Conservation (phyloP, 1,284 basidiomycete species). For the Ganoderma multipileum region DNA sequence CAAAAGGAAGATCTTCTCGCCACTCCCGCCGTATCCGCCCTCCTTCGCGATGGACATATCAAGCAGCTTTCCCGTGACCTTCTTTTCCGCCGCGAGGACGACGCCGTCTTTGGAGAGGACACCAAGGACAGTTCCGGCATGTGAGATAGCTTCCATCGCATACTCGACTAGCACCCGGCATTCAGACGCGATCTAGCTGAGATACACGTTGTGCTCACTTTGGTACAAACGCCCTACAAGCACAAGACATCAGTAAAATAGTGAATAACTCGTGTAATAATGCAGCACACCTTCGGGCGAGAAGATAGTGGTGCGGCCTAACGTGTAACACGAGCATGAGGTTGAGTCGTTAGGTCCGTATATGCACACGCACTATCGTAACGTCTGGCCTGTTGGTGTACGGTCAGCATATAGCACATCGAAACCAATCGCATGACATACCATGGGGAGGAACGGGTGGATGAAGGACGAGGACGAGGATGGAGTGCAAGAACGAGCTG, state of each 20-base stretch:
- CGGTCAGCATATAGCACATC: slow-evolving; percentile 6
- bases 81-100: slow-evolving; percentile 99
- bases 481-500: slow-evolving; percentile 15
- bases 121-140: slow-evolving; percentile 94
- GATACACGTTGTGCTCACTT: slow-evolving; percentile 59
- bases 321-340: slow-evolving; percentile 30
- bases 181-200: neutral
- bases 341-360: slow-evolving; percentile 12
- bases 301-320: slow-evolving; percentile 94
- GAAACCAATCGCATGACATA: slow-evolving; percentile 27
- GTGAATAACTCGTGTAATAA: neutral
- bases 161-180: slow-evolving; percentile 80
- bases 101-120: slow-evolving; percentile 96
- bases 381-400: slow-evolving; percentile 72
- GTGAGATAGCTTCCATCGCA: slow-evolving; percentile 99
- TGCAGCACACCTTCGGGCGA: slow-evolving; percentile 84
- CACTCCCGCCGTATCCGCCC: slow-evolving; percentile 91
- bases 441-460: slow-evolving; percentile 44
- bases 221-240: slow-evolving; percentile 85
- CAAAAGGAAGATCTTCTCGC: slow-evolving; percentile 96
- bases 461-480: slow-evolving; percentile 15
- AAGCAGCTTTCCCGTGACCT: slow-evolving; percentile 96
- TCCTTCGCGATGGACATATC: slow-evolving; percentile 88
- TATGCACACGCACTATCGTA: slow-evolving; percentile 78
- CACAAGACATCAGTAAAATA: slow-evolving; percentile 1